phyloP scores from a whole-genome alignment of 768 basidiomycete genomes.

The Lanmaoa rubissima region DNA sequence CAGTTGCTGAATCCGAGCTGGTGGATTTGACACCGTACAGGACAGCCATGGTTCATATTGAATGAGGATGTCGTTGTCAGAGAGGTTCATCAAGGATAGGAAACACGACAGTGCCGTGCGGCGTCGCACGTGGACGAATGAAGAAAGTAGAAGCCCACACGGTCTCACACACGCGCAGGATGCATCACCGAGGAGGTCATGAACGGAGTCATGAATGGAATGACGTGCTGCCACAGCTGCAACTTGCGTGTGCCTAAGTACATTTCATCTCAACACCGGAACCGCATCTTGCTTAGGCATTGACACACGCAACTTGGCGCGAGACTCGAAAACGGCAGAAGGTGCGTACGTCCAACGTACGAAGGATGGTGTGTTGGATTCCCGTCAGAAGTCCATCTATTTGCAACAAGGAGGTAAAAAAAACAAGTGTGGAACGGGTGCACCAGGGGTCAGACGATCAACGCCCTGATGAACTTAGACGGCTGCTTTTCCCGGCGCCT shows the following conservation, averaged over 20 bases:
- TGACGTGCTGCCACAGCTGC: background rate
- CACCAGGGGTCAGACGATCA: background rate
- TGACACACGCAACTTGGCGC: background rate
- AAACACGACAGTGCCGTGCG: background rate
- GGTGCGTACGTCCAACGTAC: background rate
- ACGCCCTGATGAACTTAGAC: conserved; percentile 1
- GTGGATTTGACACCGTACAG: too few species aligned
- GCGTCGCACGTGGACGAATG: background rate
- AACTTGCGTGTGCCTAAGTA: background rate
- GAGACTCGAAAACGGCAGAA: background rate
- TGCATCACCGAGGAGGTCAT: background rate
- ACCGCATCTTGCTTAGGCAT: background rate
- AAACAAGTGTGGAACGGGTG: background rate
- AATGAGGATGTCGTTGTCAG: background rate
- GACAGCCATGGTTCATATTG: background rate
- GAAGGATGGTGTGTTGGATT: background rate
- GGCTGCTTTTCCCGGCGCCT: conserved; percentile 19
- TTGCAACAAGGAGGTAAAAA: conserved; percentile 9
- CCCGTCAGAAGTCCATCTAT: conserved; percentile 11
- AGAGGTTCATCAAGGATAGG: background rate
- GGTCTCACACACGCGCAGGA: background rate
- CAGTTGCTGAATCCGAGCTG: background rate
- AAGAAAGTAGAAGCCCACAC: background rate
- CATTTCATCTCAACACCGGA: too few species aligned
- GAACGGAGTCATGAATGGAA: background rate